These are phyloP conservation scores for Torulaspora globosa DNA, from an alignment of 1,139 yeast species.

Conservation along the genomic window DNA sequence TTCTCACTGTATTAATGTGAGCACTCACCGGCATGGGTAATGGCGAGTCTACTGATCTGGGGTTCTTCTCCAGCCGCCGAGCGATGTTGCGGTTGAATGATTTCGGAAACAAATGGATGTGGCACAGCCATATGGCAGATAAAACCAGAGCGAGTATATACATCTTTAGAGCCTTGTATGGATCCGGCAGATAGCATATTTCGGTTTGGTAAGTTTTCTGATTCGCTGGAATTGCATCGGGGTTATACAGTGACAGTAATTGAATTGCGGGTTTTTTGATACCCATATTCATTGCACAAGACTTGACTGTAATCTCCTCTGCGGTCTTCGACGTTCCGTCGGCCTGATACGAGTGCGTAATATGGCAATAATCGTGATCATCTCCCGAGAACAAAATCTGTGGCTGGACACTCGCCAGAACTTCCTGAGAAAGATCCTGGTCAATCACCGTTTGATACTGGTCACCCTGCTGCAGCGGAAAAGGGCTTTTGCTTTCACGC, in stretches of 20 bases:
- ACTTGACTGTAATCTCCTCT: slow-evolving; percentile 80
- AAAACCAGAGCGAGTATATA: slow-evolving; percentile 36
- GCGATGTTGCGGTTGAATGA: slow-evolving; percentile 23
- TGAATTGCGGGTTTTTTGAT: slow-evolving; percentile 81
- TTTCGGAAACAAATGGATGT: slow-evolving; percentile 23
- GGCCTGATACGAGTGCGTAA: slow-evolving; percentile 49
- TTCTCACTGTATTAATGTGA: background rate
- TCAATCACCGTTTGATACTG: slow-evolving; percentile 78
- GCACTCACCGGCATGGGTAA: slow-evolving; percentile 22
- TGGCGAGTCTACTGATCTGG: slow-evolving; percentile 6
- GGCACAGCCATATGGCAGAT: slow-evolving; percentile 26
- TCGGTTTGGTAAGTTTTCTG: slow-evolving; percentile 26
- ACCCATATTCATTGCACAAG: slow-evolving; percentile 92
- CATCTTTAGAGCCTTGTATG: slow-evolving; percentile 49
- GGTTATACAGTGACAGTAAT: slow-evolving; percentile 62
- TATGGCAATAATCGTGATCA: slow-evolving; percentile 93
- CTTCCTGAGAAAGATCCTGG: slow-evolving; percentile 50
- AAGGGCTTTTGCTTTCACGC: slow-evolving; percentile 58
- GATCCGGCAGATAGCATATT: slow-evolving; percentile 66
- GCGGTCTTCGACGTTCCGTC: slow-evolving; percentile 40
- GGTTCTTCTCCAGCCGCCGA: slow-evolving; percentile 12
- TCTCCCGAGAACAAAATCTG: slow-evolving; percentile 79
- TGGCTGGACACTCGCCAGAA: slow-evolving; percentile 60
- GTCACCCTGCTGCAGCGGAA: slow-evolving; percentile 66
- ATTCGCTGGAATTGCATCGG: slow-evolving; percentile 29